Conservation (phyloP, 208 protist genomes). For the Blastocrithidia nonstop region DNA sequence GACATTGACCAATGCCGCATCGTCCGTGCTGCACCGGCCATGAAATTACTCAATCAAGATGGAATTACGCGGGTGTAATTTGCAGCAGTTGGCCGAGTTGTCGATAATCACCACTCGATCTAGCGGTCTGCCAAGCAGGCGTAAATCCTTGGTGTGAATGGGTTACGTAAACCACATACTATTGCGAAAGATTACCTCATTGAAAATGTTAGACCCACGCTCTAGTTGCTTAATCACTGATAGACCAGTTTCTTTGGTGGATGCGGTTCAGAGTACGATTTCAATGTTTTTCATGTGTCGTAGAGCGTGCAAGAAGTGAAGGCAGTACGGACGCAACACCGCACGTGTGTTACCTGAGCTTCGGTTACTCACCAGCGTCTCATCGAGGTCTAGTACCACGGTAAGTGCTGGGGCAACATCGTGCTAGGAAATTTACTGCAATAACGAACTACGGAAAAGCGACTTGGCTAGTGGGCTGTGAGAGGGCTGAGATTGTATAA, state of each 20-base stretch:
- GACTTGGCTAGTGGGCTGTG: slow-evolving; percentile 11
- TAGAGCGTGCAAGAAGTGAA: slow-evolving; percentile 77
- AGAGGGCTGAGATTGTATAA: too few relatives aligned
- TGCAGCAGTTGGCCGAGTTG: slow-evolving; percentile 85
- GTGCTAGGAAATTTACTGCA: slow-evolving; percentile 29
- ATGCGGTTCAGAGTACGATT: slow-evolving; percentile 87
- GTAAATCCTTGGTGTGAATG: slow-evolving; percentile 85
- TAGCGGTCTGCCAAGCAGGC: slow-evolving; percentile 82
- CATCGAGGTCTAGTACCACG: slow-evolving; percentile 84
- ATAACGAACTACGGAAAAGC: slow-evolving; percentile 42
- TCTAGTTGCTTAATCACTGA: slow-evolving; percentile 75
- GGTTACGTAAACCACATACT: slow-evolving; percentile 85
- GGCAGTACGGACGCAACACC: slow-evolving; percentile 71
- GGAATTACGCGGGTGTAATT: slow-evolving; percentile 72
- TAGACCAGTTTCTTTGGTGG: slow-evolving; percentile 73
- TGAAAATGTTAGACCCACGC: slow-evolving; percentile 56
- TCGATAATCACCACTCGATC: slow-evolving; percentile 81
- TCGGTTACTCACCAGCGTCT: slow-evolving; percentile 86
- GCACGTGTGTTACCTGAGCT: slow-evolving; percentile 23
- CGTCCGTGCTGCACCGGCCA: slow-evolving; percentile 27
- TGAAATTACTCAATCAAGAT: slow-evolving; percentile 83
- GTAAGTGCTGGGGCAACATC: slow-evolving; percentile 54
- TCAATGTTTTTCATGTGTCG: slow-evolving; percentile 73
- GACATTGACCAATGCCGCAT: slow-evolving; percentile 75
- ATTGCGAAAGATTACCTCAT: slow-evolving; percentile 79